Base-by-base conservation (phyloP, 2,329 filamentous ascomycete species). In the Fusarium palustre region DNA sequence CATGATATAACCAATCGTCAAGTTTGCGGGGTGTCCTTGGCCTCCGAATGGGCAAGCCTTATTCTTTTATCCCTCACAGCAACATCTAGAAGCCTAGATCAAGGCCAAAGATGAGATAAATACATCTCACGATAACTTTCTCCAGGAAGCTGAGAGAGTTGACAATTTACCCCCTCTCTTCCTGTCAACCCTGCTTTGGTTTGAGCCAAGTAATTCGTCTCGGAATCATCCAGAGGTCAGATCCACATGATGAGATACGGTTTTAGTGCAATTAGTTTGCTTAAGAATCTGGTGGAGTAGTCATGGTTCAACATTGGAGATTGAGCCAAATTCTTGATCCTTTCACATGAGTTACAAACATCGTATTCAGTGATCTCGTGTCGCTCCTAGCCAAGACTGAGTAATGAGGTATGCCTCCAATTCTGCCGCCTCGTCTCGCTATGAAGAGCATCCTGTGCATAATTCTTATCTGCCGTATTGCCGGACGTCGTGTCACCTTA, bases 321-420 rank as follows among this genome's bases (percentile, higher is more conserved):
- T 24, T 31, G 52, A 60, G 42, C 54, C 52, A 70, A 54, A 48
- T 45, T 43, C 36, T 60, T 45, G 36, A 49, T 67, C 50, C 47
- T 68, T 54, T 41, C 54, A 39, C 42, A 45, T 55, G 41, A 25
- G 24, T 28, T 25, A 50, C 45, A 41, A 61, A 61, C 46, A 70
- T 74, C 71, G 71, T 74, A 73, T 74, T 66, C 46, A 63, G 45
- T 68, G 52, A 66, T 71, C 71, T 74, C 68, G 68, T 74, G 71
- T 68, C 55, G 56, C 71, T 57, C 55, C 55, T 70, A 60, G 54
- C 57, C 59, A 61, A 64, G 56, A 30, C 41, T 47, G 25, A 33
- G 20, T 22, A 31, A 22, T n/a, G 7, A 33, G 12, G 33, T 28
- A 25, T n/a, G 38, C 25, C 38, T 56, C 55, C 47, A 50, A 33